Evolutionary conservation across 805 yeast species (phyloP).

Genomic region (Pichia paraexigua): DNA sequence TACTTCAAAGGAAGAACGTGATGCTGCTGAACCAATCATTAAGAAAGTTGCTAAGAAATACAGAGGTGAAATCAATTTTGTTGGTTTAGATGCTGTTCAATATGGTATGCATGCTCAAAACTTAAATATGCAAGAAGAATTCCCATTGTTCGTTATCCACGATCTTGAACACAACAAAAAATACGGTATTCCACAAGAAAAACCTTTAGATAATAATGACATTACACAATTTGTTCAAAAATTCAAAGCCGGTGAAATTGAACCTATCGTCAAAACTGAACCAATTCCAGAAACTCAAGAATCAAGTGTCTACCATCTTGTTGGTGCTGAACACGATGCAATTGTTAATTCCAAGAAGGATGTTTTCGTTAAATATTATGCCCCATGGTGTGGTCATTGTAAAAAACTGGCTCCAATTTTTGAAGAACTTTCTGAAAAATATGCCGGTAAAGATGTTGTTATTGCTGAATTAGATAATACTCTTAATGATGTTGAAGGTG

Average conservation of each 20-base stretch:
- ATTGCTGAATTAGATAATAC: conserved; percentile 89
- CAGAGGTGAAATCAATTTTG: conserved; percentile 80
- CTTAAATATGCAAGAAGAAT: conserved; percentile 74
- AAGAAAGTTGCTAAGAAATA: conserved; percentile 59
- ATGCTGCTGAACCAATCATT: conserved; percentile 43
- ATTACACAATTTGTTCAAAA: conserved; percentile 57
- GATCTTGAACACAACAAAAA: conserved; percentile 60
- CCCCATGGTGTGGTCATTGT: conserved; percentile 98
- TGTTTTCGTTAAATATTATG: conserved; percentile 83
- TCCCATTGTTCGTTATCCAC: conserved; percentile 90
- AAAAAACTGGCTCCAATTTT: conserved; percentile 82
- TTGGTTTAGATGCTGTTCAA: conserved; percentile 72
- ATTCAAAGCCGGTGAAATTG: conserved; percentile 55
- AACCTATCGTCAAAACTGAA: conserved; percentile 76
- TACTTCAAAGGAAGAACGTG: conserved; percentile 58
- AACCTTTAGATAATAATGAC: conserved; percentile 40
- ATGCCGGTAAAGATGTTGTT: conserved; percentile 48
- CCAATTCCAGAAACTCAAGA: conserved; percentile 79
- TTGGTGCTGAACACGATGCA: conserved; percentile 74
- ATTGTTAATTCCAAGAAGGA: conserved; percentile 58
- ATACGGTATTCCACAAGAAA: conserved; percentile 64
- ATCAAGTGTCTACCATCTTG: conserved; percentile 59
- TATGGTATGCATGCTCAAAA: conserved; percentile 84
- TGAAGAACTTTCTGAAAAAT: conserved; percentile 76
- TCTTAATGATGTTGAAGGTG: conserved; percentile 70